Conservation (phyloP, 2,329 filamentous ascomycete species). For the Stagonosporopsis vannaccii region DNA sequence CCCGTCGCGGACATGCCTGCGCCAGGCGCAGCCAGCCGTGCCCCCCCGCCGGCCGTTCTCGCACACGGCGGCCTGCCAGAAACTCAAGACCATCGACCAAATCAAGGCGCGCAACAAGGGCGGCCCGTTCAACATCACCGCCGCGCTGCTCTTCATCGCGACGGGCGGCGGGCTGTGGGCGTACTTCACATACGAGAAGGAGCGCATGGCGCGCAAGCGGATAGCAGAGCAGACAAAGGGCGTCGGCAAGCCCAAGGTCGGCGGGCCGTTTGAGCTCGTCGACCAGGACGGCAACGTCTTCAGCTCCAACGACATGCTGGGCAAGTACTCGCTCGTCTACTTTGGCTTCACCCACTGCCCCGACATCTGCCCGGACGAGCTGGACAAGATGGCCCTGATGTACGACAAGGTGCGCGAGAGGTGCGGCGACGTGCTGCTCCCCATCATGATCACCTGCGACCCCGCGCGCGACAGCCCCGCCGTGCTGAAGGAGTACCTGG, state of each 20-base stretch:
- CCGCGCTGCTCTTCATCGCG: conserved; percentile 82
- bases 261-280: conserved; percentile 80
- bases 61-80: conserved; percentile 34
- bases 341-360: conserved; percentile 99
- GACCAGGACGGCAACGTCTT: conserved; percentile 83
- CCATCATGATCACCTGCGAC: conserved; percentile 95
- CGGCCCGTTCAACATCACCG: conserved; percentile 90
- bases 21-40: conserved; percentile 16
- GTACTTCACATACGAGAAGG: conserved; percentile 95
- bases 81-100: conserved; percentile 48
- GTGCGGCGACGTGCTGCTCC: conserved; percentile 65
- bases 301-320: conserved; percentile 81
- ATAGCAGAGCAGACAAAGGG: conserved; percentile 93
- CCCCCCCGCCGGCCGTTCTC: conserved; percentile 34
- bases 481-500: conserved; percentile 83
- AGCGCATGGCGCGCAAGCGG: conserved; percentile 84
- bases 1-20: conserved; percentile 25
- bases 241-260: conserved; percentile 90
- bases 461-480: conserved; percentile 87
- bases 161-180: conserved; percentile 79
- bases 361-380: conserved; percentile 97
- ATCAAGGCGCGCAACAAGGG: conserved; percentile 45
- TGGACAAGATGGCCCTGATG: conserved; percentile 99
- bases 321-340: conserved; percentile 88
- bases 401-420: conserved; percentile 70